Percentiles rank a stretch among this genome's conserved stretches.
These are phyloP conservation scores for Candida labiduridarum DNA, from an alignment of 1,139 yeast species.

Conservation along the genomic window DNA sequence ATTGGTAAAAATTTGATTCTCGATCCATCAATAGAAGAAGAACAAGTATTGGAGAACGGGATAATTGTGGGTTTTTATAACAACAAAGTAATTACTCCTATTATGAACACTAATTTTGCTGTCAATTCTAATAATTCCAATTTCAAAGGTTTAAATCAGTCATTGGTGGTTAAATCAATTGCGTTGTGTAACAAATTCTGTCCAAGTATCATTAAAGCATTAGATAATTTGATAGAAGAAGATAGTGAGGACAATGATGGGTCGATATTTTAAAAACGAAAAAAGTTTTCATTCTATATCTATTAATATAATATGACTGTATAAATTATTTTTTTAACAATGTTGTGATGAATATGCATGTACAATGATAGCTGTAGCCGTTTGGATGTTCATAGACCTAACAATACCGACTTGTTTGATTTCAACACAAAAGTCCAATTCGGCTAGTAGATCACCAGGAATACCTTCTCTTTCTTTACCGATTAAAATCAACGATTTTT, in stretches of 20 bases:
- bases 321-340: slow-evolving; percentile 26
- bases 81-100: slow-evolving; percentile 65
- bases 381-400: slow-evolving; percentile 94
- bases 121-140: slow-evolving; percentile 41
- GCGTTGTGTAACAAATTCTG: slow-evolving; percentile 39
- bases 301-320: background rate
- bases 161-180: slow-evolving; percentile 29
- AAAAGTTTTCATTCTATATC: slow-evolving; percentile 8
- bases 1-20: slow-evolving; percentile 68
- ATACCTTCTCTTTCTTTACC: slow-evolving; percentile 93
- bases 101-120: slow-evolving; percentile 58
- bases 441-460: slow-evolving; percentile 82
- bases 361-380: slow-evolving; percentile 92
- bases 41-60: slow-evolving; percentile 84
- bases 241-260: slow-evolving; percentile 32
- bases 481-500: slow-evolving; percentile 71
- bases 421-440: slow-evolving; percentile 84
- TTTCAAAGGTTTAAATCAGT: slow-evolving; percentile 41
- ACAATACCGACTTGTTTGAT: slow-evolving; percentile 91
- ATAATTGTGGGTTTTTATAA: slow-evolving; percentile 70
- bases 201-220: slow-evolving; percentile 37
- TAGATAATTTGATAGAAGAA: slow-evolving; percentile 41
- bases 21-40: slow-evolving; percentile 87
- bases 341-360: slow-evolving; percentile 89
- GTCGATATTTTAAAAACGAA: slow-evolving; percentile 14